Evolutionary conservation across 2,329 filamentous ascomycete genomes (phyloP).

Genomic region (Alternaria incomplexa): DNA sequence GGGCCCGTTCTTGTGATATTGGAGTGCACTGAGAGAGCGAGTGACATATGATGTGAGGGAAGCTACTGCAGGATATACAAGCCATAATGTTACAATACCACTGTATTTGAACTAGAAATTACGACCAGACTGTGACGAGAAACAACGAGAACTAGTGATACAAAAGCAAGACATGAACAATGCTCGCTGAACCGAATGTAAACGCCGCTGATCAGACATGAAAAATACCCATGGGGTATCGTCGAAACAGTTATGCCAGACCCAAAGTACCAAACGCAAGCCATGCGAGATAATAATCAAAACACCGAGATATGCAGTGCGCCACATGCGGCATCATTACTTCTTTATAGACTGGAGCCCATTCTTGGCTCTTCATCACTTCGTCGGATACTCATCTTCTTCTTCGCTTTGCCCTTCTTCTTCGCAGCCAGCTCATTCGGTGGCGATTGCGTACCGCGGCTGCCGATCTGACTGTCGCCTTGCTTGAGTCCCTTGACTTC

Average conservation of each 20-base stretch:
- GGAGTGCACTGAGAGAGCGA: background rate
- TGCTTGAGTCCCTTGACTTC: constrained; percentile 73
- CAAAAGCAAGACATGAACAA: background rate
- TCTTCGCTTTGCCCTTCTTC: constrained; percentile 43
- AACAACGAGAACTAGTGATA: background rate
- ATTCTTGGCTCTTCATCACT: constrained; percentile 29
- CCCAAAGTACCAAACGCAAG: constrained; percentile 1
- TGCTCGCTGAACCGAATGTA: background rate
- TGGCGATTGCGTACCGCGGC: constrained; percentile 36
- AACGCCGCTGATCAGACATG: constrained; percentile 5
- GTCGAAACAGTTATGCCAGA: constrained; percentile 6
- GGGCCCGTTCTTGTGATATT: background rate
- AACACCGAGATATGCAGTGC: constrained; percentile 14
- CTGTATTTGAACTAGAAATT: constrained; percentile 2
- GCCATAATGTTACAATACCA: background rate
- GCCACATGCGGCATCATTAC: background rate
- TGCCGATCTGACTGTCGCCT: constrained; percentile 34
- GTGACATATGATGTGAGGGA: background rate
- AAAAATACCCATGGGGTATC: constrained; percentile 6
- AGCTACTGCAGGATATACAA: background rate
- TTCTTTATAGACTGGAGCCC: constrained; percentile 34
- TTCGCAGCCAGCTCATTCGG: constrained; percentile 30
- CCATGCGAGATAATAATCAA: constrained; percentile 4
- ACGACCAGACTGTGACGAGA: background rate
- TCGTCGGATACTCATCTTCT: constrained; percentile 27